Evolutionary conservation across 2,329 filamentous ascomycete genomes (phyloP).

Genomic region (Blastomyces gilchristii): DNA sequence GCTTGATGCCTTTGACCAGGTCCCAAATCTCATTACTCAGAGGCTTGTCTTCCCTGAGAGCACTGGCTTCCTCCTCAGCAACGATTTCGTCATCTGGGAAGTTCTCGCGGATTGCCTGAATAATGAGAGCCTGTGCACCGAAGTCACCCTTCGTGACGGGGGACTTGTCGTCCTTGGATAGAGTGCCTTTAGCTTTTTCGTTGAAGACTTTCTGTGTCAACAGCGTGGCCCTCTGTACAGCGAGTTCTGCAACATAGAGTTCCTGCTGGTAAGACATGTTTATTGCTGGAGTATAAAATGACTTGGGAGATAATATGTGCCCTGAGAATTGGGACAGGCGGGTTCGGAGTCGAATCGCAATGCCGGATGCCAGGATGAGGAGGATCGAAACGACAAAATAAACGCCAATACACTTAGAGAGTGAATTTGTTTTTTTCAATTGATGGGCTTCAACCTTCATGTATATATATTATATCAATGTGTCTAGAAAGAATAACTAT

Average conservation of each 20-base stretch:
- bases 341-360: slow-evolving; percentile 27
- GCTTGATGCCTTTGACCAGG: slow-evolving; percentile 61
- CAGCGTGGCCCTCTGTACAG: slow-evolving; percentile 71
- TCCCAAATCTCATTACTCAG: slow-evolving; percentile 74
- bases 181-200: slow-evolving; percentile 86
- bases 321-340: slow-evolving; percentile 33
- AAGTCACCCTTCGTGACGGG: slow-evolving; percentile 98
- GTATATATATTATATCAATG: not conserved
- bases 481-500: not conserved
- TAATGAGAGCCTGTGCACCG: slow-evolving; percentile 93
- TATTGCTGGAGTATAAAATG: slow-evolving; percentile 19
- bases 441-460: not conserved
- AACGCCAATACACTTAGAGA: not conserved
- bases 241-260: slow-evolving; percentile 72
- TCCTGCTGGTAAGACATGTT: slow-evolving; percentile 59
- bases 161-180: slow-evolving; percentile 89
- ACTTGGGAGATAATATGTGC: slow-evolving; percentile 19
- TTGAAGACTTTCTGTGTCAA: slow-evolving; percentile 70
- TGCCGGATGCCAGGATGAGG: slow-evolving; percentile 35
- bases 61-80: slow-evolving; percentile 83
- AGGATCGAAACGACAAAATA: slow-evolving; percentile 6
- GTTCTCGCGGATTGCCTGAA: slow-evolving; percentile 74
- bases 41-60: slow-evolving; percentile 59
- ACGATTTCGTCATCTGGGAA: slow-evolving; percentile 89
- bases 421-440: not conserved